Evolutionary conservation across 148 eudicot species (phyloP).

Genomic region (Cornus controversa): DNA sequence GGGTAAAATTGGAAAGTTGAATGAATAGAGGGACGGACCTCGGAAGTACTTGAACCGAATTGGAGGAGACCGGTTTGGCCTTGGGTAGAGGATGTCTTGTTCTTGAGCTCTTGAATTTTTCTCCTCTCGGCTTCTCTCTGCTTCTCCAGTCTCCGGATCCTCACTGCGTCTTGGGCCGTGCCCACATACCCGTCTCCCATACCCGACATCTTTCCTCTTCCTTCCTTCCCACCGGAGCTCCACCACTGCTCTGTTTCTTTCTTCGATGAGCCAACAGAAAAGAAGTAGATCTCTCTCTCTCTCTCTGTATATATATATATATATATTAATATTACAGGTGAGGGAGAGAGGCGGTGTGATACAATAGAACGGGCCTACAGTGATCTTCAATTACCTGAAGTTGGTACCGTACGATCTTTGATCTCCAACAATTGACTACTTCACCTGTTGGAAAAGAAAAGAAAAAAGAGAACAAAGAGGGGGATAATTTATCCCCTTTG

Average conservation of each 20-base stretch:
- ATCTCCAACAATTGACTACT: no score
- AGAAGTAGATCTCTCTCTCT: no score
- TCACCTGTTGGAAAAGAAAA: no score
- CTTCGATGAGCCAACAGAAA: no score
- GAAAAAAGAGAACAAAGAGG: no score
- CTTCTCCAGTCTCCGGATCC: constrained; percentile 88
- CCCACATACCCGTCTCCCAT: constrained; percentile 99
- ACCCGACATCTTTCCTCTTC: constrained; percentile 65
- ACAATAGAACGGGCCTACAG: no score
- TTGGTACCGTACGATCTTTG: no score
- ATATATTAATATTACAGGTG: no score
- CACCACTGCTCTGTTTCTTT: background rate
- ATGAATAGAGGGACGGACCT: constrained; percentile 36
- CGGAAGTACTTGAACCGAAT: constrained; percentile 93
- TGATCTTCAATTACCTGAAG: no score
- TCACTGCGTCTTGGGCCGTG: constrained; percentile 89
- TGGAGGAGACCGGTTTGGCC: constrained; percentile 93
- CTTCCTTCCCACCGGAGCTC: constrained; percentile 6
- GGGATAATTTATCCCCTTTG: no score
- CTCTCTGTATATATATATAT: no score
- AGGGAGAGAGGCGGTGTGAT: no score
- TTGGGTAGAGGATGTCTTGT: constrained; percentile 65
- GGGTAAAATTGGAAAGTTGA: background rate
- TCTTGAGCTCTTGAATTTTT: constrained; percentile 84
- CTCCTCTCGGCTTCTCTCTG: constrained; percentile 95